A percentile compares a stretch with the other conserved stretches of the same genome.
These are phyloP conservation scores for Magnolia kwangsiensis DNA, from an alignment of 164 flowering plant species.

Conservation along the genomic window DNA sequence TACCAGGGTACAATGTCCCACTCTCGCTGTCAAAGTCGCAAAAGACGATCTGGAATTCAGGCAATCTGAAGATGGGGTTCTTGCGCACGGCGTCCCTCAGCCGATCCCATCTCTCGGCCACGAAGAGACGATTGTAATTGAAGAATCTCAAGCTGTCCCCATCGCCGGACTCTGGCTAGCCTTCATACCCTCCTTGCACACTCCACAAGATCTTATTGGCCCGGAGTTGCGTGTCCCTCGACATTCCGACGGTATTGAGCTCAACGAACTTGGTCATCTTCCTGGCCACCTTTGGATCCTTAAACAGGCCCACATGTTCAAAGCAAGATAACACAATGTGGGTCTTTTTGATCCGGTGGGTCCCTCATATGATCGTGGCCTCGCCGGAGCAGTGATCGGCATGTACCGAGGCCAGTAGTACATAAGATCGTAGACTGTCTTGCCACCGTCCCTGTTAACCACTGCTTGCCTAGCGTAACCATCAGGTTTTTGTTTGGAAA, in stretches of 20 bases:
- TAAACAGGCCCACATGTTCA: constrained; percentile 55
- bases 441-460: constrained; percentile 30
- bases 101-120: constrained; percentile 31
- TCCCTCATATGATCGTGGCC: too few species aligned
- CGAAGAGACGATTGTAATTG: constrained; percentile 20
- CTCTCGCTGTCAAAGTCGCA: constrained; percentile 32
- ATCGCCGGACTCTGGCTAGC: constrained; percentile 18
- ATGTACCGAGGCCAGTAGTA: too few species aligned
- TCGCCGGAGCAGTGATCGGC: too few species aligned
- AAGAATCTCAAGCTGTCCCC: constrained; percentile 32
- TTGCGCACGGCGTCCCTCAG: constrained; percentile 35
- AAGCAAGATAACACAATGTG: constrained; percentile 3
- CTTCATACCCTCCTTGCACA: too few species aligned
- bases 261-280: constrained; percentile 51
- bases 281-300: constrained; percentile 23
- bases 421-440: too few species aligned
- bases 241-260: constrained; percentile 55
- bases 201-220: constrained; percentile 17
- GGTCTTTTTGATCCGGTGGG: too few species aligned
- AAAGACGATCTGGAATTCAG: not conserved
- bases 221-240: constrained; percentile 65
- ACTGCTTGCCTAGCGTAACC: constrained; percentile 51
- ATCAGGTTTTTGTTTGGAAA: constrained; percentile 79
- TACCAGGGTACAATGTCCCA: constrained; percentile 51
- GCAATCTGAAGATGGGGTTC: constrained; percentile 39